These are phyloP conservation scores for Zygosaccharomyces sapae DNA, from an alignment of 1,139 yeast genomes.

Conservation along the genomic window DNA sequence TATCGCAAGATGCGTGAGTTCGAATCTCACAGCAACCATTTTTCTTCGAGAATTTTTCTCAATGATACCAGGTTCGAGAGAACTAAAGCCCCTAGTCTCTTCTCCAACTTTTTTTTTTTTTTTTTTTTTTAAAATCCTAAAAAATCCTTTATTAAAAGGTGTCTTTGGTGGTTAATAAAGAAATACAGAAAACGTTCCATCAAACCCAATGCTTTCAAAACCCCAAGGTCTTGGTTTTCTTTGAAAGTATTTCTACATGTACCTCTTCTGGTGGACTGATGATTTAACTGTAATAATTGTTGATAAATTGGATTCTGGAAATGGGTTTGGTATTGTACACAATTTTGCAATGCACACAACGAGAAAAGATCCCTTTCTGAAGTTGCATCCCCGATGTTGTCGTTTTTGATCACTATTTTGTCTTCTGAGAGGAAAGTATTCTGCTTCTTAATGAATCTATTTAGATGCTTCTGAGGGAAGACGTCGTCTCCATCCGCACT, in stretches of 20 bases:
- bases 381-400: not conserved
- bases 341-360: not conserved
- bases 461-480: not conserved
- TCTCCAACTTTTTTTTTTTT: too few relatives aligned
- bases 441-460: not conserved
- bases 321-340: not conserved
- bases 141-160: too few relatives aligned
- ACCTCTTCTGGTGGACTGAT: not conserved
- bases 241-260: not conserved
- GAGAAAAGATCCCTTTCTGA: not conserved
- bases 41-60: slow-evolving; percentile 11
- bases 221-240: not conserved
- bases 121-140: too few relatives aligned
- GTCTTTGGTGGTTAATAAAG: not conserved
- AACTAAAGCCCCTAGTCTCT: too few relatives aligned
- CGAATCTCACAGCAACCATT: slow-evolving; percentile 31
- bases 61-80: too few relatives aligned
- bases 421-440: not conserved
- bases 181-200: not conserved
- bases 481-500: not conserved
- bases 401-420: not conserved
- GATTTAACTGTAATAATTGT: not conserved
- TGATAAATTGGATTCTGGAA: not conserved
- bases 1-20: slow-evolving; percentile 32
- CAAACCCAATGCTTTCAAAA: not conserved